A percentile compares a stretch with the other conserved stretches of the same genome.
These are phyloP conservation scores for Phyllostachys edulis DNA, from an alignment of 176 grass and related monocot species.

Conservation along the genomic window DNA sequence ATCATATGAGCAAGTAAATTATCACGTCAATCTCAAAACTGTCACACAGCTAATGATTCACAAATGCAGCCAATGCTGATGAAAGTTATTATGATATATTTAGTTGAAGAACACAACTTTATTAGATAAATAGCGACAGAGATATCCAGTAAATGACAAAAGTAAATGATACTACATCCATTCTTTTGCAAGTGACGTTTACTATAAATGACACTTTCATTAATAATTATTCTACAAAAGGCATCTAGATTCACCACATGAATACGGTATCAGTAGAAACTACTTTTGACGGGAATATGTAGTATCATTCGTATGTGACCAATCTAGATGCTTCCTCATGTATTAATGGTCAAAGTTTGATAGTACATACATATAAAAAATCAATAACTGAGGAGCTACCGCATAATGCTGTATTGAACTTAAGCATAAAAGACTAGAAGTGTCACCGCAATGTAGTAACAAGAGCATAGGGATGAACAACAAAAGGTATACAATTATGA, in stretches of 20 bases:
- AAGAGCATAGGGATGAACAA: background rate
- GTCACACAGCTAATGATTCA: background rate
- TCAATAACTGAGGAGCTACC: background rate
- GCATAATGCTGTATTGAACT: background rate
- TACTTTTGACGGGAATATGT: background rate
- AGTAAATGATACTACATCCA: background rate
- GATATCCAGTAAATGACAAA: background rate
- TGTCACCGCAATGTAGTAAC: background rate
- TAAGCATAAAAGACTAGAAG: background rate
- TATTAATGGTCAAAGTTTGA: background rate
- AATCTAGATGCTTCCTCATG: background rate
- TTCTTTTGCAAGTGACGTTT: background rate
- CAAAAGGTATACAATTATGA: background rate
- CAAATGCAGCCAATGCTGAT: slow-evolving; percentile 14
- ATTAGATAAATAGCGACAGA: background rate
- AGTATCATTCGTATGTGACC: background rate
- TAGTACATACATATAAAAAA: background rate
- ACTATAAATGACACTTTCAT: background rate
- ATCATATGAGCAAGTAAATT: slow-evolving; percentile 30
- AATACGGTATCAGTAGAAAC: background rate
- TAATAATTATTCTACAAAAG: background rate
- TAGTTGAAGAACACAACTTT: slow-evolving; percentile 11
- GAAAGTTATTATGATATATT: background rate
- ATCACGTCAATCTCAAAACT: background rate
- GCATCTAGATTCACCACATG: background rate